phyloP scores from a whole-genome alignment of 1,284 basidiomycete species.

The Cryptococcus neoformans region DNA sequence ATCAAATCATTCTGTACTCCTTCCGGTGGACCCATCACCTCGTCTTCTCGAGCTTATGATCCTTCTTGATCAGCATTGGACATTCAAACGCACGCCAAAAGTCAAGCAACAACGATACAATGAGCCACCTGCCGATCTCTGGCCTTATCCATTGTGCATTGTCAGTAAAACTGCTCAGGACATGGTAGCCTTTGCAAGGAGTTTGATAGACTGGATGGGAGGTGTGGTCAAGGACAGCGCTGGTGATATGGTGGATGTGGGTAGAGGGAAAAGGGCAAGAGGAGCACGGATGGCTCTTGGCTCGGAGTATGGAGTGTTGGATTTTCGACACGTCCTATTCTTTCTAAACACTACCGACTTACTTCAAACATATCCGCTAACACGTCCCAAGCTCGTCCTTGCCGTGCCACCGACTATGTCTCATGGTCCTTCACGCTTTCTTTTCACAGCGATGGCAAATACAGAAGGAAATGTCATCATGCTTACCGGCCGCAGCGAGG shows the following conservation, averaged over 20 bases:
- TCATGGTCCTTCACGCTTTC: slow-evolving; percentile 80
- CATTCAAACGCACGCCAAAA: slow-evolving; percentile 67
- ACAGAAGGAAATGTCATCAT: slow-evolving; percentile 79
- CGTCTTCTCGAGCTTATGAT: slow-evolving; percentile 91
- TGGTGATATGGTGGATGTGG: slow-evolving; percentile 63
- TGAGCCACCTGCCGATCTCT: slow-evolving; percentile 10
- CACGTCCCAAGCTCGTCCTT: slow-evolving; percentile 87
- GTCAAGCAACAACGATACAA: not conserved
- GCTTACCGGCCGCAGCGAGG: slow-evolving; percentile 72
- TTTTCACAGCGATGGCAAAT: slow-evolving; percentile 81
- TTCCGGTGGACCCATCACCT: slow-evolving; percentile 92
- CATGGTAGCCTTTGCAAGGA: slow-evolving; percentile 90
- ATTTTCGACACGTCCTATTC: slow-evolving; percentile 74
- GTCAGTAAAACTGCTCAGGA: slow-evolving; percentile 87
- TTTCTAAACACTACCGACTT: slow-evolving; percentile 79
- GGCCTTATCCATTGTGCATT: slow-evolving; percentile 76
- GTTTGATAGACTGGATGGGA: slow-evolving; percentile 99
- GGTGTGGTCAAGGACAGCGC: slow-evolving; percentile 88
- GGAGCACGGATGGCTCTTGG: slow-evolving; percentile 18
- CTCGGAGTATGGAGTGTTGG: slow-evolving; percentile 43
- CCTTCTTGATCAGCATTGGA: slow-evolving; percentile 97
- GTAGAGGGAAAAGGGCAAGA: slow-evolving; percentile 58
- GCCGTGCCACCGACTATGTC: slow-evolving; percentile 90
- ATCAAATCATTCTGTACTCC: slow-evolving; percentile 77
- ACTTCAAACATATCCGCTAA: slow-evolving; percentile 74